A percentile compares a stretch with the other conserved stretches of the same genome.
These are phyloP conservation scores for Metschnikowia santaceciliae DNA, from an alignment of 805 yeast species.

Conservation along the genomic window DNA sequence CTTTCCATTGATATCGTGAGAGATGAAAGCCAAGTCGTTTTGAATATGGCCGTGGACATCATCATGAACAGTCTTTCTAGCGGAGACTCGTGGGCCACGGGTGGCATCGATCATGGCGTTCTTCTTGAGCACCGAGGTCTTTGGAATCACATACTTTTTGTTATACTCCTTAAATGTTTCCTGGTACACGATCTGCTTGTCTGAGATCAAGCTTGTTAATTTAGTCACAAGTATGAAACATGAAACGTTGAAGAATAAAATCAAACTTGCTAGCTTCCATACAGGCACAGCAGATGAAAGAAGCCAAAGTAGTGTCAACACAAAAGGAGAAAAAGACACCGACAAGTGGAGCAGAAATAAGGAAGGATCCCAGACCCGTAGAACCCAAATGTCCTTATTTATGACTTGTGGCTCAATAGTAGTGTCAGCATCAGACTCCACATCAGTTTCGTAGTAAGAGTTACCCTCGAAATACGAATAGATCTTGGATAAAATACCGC, in stretches of 20 bases:
- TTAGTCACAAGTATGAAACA: conserved; percentile 37
- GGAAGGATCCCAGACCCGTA: conserved; percentile 67
- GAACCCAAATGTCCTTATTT: conserved; percentile 46
- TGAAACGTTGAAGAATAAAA: conserved; percentile 29
- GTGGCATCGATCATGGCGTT: conserved; percentile 65
- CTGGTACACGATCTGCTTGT: conserved; percentile 55
- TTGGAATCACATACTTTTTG: conserved; percentile 58
- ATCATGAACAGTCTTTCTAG: conserved; percentile 21
- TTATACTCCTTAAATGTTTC: conserved; percentile 64
- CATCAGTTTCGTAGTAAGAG: conserved; percentile 17
- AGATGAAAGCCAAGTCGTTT: conserved; percentile 40
- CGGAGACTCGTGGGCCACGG: conserved; percentile 29
- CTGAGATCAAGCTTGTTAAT: conserved; percentile 48
- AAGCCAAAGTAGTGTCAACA: conserved; percentile 38
- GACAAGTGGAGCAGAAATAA: conserved; percentile 50
- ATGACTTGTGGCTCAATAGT: conserved; percentile 17
- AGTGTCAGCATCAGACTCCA: conserved; percentile 21
- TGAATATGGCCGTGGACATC: conserved; percentile 20
- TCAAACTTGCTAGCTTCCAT: conserved; percentile 33
- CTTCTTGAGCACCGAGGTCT: conserved; percentile 45
- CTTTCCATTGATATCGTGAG: conserved; percentile 47
- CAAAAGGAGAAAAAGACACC: conserved; percentile 58
- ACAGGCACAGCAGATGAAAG: conserved; percentile 16
- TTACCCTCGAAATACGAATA: conserved; percentile 16
- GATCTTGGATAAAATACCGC: conserved; percentile 11